Conservation (phyloP, 2,329 filamentous ascomycete species). For the Monosporascus sp. region DNA sequence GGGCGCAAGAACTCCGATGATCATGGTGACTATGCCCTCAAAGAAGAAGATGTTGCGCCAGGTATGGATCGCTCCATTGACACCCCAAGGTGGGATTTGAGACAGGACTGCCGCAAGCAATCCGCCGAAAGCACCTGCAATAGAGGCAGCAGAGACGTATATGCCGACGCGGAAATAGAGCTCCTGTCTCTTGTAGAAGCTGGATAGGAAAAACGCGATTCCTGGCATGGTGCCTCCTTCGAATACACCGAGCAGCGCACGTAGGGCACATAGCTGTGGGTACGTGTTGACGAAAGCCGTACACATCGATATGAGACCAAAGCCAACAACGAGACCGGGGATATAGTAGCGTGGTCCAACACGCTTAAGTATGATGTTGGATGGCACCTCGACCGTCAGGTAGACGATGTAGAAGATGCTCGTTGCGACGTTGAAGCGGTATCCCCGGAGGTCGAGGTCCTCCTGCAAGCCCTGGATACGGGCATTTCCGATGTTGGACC, state of each 20-base stretch:
- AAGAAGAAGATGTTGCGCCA: constrained; percentile 62
- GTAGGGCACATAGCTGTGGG: constrained; percentile 38
- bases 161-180: constrained; percentile 51
- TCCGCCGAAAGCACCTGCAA: constrained; percentile 54
- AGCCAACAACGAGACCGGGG: constrained; percentile 48
- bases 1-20: constrained; percentile 42
- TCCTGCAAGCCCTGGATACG: constrained; percentile 47
- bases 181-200: constrained; percentile 53
- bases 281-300: constrained; percentile 48
- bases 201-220: constrained; percentile 50
- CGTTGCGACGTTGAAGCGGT: constrained; percentile 52
- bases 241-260: constrained; percentile 47
- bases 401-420: constrained; percentile 56
- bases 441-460: constrained; percentile 43
- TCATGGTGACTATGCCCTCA: constrained; percentile 50
- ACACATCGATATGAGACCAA: constrained; percentile 49
- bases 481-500: constrained; percentile 48
- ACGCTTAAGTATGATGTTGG: constrained; percentile 49
- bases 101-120: constrained; percentile 48
- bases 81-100: constrained; percentile 48
- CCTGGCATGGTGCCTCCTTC: constrained; percentile 56
- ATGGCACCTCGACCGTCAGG: constrained; percentile 50
- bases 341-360: constrained; percentile 49
- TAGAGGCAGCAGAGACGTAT: constrained; percentile 48
- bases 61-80: constrained; percentile 37